Base-by-base conservation (phyloP, 345 rosid species). In the Cardamine resedifolia region DNA sequence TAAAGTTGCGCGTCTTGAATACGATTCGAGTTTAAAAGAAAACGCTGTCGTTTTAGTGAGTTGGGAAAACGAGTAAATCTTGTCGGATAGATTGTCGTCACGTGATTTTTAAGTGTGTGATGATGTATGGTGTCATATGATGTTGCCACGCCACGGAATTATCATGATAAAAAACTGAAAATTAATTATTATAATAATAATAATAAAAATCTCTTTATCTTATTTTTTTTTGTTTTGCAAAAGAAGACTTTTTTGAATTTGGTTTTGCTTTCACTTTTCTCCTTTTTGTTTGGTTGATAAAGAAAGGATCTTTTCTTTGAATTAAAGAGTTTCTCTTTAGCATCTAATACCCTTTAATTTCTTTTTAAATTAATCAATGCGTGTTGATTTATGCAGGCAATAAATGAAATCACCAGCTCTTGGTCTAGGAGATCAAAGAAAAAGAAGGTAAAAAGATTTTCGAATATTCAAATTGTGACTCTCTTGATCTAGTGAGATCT, bases 401-500 rank as follows among this genome's bases (percentile, higher is more conserved):
- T 52, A 19, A 78, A 68, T 64, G 96, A 84, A 74, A 77, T 79
- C 33, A 78, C 73, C 10, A 79, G 85, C 79, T 66, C 64, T 19
- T 16, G 66, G 23, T 39, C 68, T 23, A 85, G 77, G 77, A 85
- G 85, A 71, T 80, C 82, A 2, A 85, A 83, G 80, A 86, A 56
- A 65, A 86, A 80, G 73, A 92, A 92, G 95, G 98, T 88, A 71
- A 33, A 55, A 2, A 51, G 16, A 57, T 30, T 23, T 53, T 2
- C n/a, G 27, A 5, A 66, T 11, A 23, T 20, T 47, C 58, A 15
- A 31, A 31, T 39, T 14, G 44, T 33, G 16, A 44, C 20, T 30
- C n/a, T 26, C 6, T 30, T 44, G 56, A 50, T 33, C 30, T 36
- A 16, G 33, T 15, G 3, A 7, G 23, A 30, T 15, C 16, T 21